Percentiles rank a stretch among this genome's conserved stretches.
Conservation (phyloP, 257 asterid genomes). For the Solanum appendiculatum region DNA sequence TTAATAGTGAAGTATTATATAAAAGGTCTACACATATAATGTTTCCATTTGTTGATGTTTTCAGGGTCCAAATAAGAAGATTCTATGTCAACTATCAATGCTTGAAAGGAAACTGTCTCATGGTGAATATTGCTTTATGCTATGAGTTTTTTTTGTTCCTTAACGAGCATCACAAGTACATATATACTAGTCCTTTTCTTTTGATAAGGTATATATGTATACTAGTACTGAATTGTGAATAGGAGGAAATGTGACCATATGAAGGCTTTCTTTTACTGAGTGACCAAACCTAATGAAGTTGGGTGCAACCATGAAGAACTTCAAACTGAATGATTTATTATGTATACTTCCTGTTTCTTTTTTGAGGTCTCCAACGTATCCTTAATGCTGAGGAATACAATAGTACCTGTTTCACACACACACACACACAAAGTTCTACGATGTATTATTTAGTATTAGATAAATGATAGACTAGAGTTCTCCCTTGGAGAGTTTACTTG, state of each 20-base stretch:
- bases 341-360: neutral
- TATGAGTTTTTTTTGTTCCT: neutral
- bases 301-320: neutral
- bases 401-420: neutral
- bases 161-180: neutral
- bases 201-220: neutral
- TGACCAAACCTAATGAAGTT: neutral
- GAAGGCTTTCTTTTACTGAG: neutral
- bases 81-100: conserved; percentile 93
- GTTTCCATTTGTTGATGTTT: conserved; percentile 1
- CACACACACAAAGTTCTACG: neutral
- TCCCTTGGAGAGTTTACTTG: neutral
- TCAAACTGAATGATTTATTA: neutral
- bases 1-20: neutral
- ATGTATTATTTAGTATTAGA: neutral
- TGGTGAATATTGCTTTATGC: conserved; percentile 24
- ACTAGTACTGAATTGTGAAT: neutral
- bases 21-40: neutral
- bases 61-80: conserved; percentile 73
- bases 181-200: neutral
- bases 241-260: neutral
- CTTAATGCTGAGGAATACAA: neutral
- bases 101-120: conserved; percentile 87
- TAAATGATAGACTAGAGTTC: neutral
- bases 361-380: neutral